A percentile compares a stretch with the other conserved stretches of the same genome.
Evolutionary conservation across 2,329 filamentous ascomycete species (phyloP).

Genomic region (Cryphonectria carpinicola): DNA sequence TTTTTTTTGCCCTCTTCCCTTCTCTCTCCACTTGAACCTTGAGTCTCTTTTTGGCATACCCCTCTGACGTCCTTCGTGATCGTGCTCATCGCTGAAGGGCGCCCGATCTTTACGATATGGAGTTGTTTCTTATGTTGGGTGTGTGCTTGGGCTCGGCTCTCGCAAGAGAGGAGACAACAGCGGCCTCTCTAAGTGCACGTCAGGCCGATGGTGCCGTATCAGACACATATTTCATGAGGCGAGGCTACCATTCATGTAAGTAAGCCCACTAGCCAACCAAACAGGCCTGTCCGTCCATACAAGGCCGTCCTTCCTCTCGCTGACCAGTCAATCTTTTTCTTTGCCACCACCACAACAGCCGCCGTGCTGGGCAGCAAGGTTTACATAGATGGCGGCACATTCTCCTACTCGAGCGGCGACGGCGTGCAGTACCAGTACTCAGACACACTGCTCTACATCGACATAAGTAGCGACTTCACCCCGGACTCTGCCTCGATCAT

Average conservation of each 20-base stretch:
- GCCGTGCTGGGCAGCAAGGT: constrained; percentile 31
- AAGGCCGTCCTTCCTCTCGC: neutral
- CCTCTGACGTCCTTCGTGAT: neutral
- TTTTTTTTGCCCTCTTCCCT: neutral
- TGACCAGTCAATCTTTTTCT: neutral
- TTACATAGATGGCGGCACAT: constrained; percentile 34
- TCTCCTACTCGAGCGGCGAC: constrained; percentile 31
- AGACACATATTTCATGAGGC: constrained; percentile 25
- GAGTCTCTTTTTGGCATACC: neutral
- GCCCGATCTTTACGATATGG: constrained; percentile 7
- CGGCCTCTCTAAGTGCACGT: neutral
- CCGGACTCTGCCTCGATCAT: constrained; percentile 2
- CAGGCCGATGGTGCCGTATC: constrained; percentile 19
- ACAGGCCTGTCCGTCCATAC: neutral
- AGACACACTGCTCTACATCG: constrained; percentile 18
- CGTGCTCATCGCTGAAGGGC: neutral
- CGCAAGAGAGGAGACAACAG: neutral
- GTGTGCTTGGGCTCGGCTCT: neutral
- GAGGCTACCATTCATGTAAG: constrained; percentile 34
- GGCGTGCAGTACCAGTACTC: constrained; percentile 31
- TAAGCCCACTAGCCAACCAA: neutral
- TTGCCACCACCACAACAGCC: constrained; percentile 22
- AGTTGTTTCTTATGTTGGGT: constrained; percentile 13
- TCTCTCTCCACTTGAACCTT: neutral
- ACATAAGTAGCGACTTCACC: constrained; percentile 16